Percentiles rank a stretch among this genome's conserved stretches.
Evolutionary conservation across 2,329 filamentous ascomycete species (phyloP).

Genomic region (Penicillium capsulatum): DNA sequence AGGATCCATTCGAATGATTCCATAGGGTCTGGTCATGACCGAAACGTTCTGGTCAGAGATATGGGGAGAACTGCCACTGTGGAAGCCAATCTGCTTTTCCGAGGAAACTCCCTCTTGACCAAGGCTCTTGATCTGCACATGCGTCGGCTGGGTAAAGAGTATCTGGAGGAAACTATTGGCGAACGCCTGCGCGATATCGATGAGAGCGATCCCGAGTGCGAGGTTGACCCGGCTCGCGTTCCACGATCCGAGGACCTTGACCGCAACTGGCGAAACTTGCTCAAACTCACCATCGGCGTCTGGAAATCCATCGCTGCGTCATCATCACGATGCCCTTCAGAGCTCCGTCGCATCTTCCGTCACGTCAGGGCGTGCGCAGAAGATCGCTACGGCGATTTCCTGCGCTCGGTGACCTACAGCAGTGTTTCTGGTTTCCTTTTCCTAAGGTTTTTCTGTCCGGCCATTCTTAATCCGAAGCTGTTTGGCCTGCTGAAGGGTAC

Average conservation of each 20-base stretch:
- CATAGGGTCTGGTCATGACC: slow-evolving; percentile 52
- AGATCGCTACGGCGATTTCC: slow-evolving; percentile 87
- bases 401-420: slow-evolving; percentile 84
- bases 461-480: slow-evolving; percentile 91
- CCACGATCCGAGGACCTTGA: slow-evolving; percentile 64
- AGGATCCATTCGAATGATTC: slow-evolving; percentile 61
- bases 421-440: slow-evolving; percentile 95
- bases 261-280: slow-evolving; percentile 75
- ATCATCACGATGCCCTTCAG: slow-evolving; percentile 69
- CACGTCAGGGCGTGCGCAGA: slow-evolving; percentile 90
- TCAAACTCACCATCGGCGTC: slow-evolving; percentile 71
- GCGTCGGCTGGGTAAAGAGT: slow-evolving; percentile 88
- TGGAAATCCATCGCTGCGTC: slow-evolving; percentile 80
- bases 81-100: slow-evolving; percentile 91
- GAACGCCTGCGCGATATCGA: slow-evolving; percentile 87
- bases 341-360: slow-evolving; percentile 79
- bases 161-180: slow-evolving; percentile 79
- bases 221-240: slow-evolving; percentile 86
- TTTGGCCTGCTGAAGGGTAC: slow-evolving; percentile 75
- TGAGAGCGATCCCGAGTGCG: slow-evolving; percentile 83
- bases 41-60: slow-evolving; percentile 59
- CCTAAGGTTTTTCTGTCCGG: slow-evolving; percentile 89
- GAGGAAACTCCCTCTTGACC: slow-evolving; percentile 89
- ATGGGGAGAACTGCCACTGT: slow-evolving; percentile 61
- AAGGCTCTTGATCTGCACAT: slow-evolving; percentile 94